phyloP scores from a whole-genome alignment of 176 grass and related monocot genomes.

The Canna indica region DNA sequence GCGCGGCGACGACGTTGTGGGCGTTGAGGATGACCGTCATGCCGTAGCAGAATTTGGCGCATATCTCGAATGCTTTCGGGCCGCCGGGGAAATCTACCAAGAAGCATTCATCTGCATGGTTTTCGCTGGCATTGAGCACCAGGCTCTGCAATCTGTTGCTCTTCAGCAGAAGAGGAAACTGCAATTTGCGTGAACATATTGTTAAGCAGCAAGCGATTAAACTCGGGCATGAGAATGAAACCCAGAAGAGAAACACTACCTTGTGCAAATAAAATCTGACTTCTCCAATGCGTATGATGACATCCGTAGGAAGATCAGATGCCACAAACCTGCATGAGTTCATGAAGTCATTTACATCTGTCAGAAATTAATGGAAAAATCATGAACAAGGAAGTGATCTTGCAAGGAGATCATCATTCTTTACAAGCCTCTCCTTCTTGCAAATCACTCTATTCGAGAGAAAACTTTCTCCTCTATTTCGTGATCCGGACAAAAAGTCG shows the following conservation, averaged over 20 bases:
- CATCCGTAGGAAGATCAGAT: constrained; percentile 90
- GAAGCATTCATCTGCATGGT: constrained; percentile 50
- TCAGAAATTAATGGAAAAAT: background rate
- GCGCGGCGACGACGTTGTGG: constrained; percentile 72
- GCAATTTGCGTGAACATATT: constrained; percentile 21
- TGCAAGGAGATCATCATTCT: too few relatives aligned
- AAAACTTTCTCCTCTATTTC: too few relatives aligned
- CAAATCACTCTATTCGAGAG: too few relatives aligned
- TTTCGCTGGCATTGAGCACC: constrained; percentile 50
- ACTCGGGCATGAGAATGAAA: background rate
- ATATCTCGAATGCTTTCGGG: constrained; percentile 72
- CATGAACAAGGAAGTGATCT: background rate
- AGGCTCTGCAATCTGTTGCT: constrained; percentile 67
- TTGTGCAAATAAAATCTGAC: constrained; percentile 89
- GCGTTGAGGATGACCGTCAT: constrained; percentile 82
- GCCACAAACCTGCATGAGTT: constrained; percentile 59
- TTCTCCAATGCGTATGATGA: constrained; percentile 45
- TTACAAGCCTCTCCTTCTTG: too few relatives aligned
- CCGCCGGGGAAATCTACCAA: constrained; percentile 65
- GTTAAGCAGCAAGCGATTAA: background rate
- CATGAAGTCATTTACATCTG: too few relatives aligned
- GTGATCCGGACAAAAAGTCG: too few relatives aligned
- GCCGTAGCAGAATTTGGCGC: constrained; percentile 93
- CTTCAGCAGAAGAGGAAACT: constrained; percentile 95
- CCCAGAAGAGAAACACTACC: constrained; percentile 15